Conservation (phyloP, 2,329 filamentous ascomycete genomes). For the Apiospora phragmitis region DNA sequence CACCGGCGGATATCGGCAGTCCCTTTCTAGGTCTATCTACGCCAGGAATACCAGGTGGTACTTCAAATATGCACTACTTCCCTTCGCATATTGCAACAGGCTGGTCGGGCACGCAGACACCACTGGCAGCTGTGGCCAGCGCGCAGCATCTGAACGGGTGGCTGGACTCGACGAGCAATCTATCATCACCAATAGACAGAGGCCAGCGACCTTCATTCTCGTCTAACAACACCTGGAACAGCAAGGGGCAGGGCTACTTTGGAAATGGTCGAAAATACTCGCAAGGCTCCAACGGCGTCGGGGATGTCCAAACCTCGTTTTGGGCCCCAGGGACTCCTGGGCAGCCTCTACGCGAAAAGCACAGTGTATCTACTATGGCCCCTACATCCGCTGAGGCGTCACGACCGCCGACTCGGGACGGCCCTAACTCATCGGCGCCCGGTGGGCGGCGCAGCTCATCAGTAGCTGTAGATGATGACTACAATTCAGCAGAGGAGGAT, state of each 20-base stretch:
- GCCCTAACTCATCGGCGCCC: slow-evolving; percentile 36
- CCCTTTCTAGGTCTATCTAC: slow-evolving; percentile 59
- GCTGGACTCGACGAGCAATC: slow-evolving; percentile 33
- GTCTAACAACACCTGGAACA: slow-evolving; percentile 48
- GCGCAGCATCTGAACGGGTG: slow-evolving; percentile 60
- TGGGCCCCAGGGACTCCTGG: slow-evolving; percentile 54
- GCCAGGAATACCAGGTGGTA: slow-evolving; percentile 67
- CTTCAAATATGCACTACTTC: slow-evolving; percentile 79
- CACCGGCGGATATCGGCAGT: slow-evolving; percentile 48
- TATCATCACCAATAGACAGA: neutral
- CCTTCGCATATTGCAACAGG: slow-evolving; percentile 73
- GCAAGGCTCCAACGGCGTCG: slow-evolving; percentile 32
- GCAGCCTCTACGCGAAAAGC: neutral
- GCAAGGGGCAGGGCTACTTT: slow-evolving; percentile 20
- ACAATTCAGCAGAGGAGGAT: slow-evolving; percentile 8
- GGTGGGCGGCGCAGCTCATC: slow-evolving; percentile 10
- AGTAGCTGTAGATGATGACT: slow-evolving; percentile 23
- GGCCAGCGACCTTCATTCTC: slow-evolving; percentile 44
- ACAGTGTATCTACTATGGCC: slow-evolving; percentile 5
- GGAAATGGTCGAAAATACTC: neutral
- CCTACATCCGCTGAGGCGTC: slow-evolving; percentile 59
- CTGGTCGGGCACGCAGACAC: slow-evolving; percentile 75
- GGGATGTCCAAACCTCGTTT: slow-evolving; percentile 63
- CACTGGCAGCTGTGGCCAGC: slow-evolving; percentile 76
- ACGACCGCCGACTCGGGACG: slow-evolving; percentile 46